Base-by-base conservation (phyloP, 2,329 filamentous ascomycete species). In the Ophiobolus disseminans region DNA sequence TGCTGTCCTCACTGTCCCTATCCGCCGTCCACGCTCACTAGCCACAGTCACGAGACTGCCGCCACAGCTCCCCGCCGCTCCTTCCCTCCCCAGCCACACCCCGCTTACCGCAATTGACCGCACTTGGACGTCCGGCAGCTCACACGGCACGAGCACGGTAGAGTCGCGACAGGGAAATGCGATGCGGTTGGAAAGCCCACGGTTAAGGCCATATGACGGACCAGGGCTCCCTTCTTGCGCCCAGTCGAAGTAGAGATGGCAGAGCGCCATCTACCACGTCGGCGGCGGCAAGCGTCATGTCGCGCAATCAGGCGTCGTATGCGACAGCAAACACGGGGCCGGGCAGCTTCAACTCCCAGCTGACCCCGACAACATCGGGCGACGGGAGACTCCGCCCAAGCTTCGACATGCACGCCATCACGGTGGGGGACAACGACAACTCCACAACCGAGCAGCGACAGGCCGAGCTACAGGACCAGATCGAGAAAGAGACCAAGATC, bases 401-500 rank as follows among this genome's bases (percentile, higher is more conserved):
- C 48, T 73, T 80, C 36, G 80, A 82, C 40, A 79, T 79, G 45
- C 82, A 79, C 65, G 69, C 69, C 37, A 73, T 69, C 26, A 75
- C 74, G 23, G 75, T 80, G 21, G 86, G 88, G 45, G 87, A 90
- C 58, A 84, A 86, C 43, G 83, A 85, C 50, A 74, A 65, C 60
- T 77, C 61, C 54, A 81, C 80, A 8, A 81, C 86, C 11, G 91
- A 96, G 70, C 86, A 91, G 73, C 83, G 86, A 31, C 85, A 96
- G 63, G 83, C 86, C 17, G 80, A 84, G 41, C 82, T 97, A 55
- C 87, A 88, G 65, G 92, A 97, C 63, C 85, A 88, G 66, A 87
- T 99, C 57, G 93, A 91, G 60, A 93, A 95, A 66, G 95, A 99
- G 76, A 87, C 92, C 77, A 97, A 97, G 80, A 97, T 99, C 70